These are phyloP conservation scores for Turnera subulata DNA, from an alignment of 345 rosid species.

Conservation along the genomic window DNA sequence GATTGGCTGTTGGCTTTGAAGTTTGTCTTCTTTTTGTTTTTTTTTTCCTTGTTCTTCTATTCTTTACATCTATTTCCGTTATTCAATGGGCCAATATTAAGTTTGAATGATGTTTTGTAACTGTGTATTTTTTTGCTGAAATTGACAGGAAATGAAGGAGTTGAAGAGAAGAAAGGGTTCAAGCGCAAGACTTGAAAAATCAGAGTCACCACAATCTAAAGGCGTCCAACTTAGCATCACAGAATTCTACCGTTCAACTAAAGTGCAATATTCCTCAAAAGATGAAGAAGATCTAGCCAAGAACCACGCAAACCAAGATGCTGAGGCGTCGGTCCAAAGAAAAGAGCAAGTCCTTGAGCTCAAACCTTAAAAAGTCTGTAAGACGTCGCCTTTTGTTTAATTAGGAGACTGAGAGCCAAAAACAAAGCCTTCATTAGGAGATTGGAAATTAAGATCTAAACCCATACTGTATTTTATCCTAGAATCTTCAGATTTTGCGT, in stretches of 20 bases:
- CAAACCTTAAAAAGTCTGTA: slow-evolving; percentile 57
- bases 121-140: slow-evolving; percentile 20
- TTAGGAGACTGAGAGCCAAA: slow-evolving; percentile 11
- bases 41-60: background rate
- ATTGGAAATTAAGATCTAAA: background rate
- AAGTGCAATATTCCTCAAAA: slow-evolving; percentile 29
- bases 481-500: too few species aligned
- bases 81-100: slow-evolving; percentile 3
- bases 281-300: slow-evolving; percentile 25
- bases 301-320: slow-evolving; percentile 17
- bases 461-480: too few species aligned
- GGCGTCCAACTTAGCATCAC: slow-evolving; percentile 63
- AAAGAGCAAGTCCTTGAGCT: slow-evolving; percentile 45
- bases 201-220: slow-evolving; percentile 36
- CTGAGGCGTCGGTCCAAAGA: slow-evolving; percentile 25
- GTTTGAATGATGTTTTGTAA: slow-evolving; percentile 10
- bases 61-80: background rate
- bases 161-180: slow-evolving; percentile 40
- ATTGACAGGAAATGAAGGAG: slow-evolving; percentile 47
- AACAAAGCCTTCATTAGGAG: background rate
- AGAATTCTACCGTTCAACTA: slow-evolving; percentile 68
- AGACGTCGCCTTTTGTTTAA: slow-evolving; percentile 39
- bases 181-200: slow-evolving; percentile 24
- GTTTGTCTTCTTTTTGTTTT: background rate
- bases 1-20: too few species aligned